A percentile compares a stretch with the other conserved stretches of the same genome.
Conservation (phyloP, 1,139 yeast genomes). For the Geotrichum macrosporum region DNA sequence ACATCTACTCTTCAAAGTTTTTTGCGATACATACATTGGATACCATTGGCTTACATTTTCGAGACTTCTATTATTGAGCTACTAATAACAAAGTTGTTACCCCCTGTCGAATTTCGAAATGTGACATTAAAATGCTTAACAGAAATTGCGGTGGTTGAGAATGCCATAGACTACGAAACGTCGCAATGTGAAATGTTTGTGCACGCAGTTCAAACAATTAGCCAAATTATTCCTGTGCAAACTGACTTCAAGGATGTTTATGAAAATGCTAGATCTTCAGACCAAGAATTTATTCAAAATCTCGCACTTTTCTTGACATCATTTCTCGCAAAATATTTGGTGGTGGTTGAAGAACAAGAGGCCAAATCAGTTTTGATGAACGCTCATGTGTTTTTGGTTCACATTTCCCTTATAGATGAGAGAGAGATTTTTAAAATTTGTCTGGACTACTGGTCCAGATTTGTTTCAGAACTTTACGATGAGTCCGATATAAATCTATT, state of each 20-base stretch:
- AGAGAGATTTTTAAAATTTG: conserved; percentile 94
- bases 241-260: conserved; percentile 74
- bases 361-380: conserved; percentile 59
- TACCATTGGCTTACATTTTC: conserved; percentile 82
- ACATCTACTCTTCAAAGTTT: conserved; percentile 81
- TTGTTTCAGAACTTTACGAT: conserved; percentile 73
- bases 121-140: conserved; percentile 86
- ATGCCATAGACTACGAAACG: conserved; percentile 61
- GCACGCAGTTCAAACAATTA: conserved; percentile 66
- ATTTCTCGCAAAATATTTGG: conserved; percentile 71
- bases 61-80: conserved; percentile 75
- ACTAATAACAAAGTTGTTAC: conserved; percentile 69
- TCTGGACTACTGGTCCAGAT: conserved; percentile 86
- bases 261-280: conserved; percentile 68
- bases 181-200: conserved; percentile 63
- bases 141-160: conserved; percentile 70
- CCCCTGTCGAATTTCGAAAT: conserved; percentile 76
- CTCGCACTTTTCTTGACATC: conserved; percentile 90
- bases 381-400: conserved; percentile 76
- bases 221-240: conserved; percentile 65
- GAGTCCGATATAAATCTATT: conserved; percentile 81
- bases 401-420: conserved; percentile 86
- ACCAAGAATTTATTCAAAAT: conserved; percentile 93
- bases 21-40: conserved; percentile 88
- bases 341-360: conserved; percentile 63